A percentile compares a stretch with the other conserved stretches of the same genome.
phyloP scores from a whole-genome alignment of 2,329 filamentous ascomycete genomes.

The Cadophora gregata region DNA sequence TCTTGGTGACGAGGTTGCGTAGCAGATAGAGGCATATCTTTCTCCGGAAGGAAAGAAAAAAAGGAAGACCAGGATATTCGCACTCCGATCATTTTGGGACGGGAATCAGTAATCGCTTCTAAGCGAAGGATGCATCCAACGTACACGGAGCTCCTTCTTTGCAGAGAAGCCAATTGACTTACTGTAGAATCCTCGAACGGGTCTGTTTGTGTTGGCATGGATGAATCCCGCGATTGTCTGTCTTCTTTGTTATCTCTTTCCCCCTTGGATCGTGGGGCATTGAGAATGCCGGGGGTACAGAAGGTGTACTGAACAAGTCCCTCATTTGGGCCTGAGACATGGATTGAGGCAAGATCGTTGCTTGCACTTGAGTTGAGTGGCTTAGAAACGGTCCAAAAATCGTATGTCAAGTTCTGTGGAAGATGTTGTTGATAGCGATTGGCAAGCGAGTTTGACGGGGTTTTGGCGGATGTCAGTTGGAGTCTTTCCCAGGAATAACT shows the following conservation, averaged over 20 bases:
- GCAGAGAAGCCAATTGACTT: not conserved
- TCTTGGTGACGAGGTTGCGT: not conserved
- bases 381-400: conserved; percentile 44
- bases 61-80: not conserved
- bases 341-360: too few relatives aligned
- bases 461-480: too few relatives aligned
- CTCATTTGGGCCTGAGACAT: too few relatives aligned
- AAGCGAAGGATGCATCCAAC: not conserved
- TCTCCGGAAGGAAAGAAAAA: not conserved
- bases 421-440: too few relatives aligned
- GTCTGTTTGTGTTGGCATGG: not conserved
- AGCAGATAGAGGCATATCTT: not conserved
- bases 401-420: too few relatives aligned
- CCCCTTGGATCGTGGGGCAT: not conserved
- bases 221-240: not conserved
- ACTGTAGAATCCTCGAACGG: not conserved
- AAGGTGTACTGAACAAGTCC: too few relatives aligned
- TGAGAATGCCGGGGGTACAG: too few relatives aligned
- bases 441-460: too few relatives aligned
- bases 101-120: too few relatives aligned
- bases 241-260: not conserved
- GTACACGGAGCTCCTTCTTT: not conserved
- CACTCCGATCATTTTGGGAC: not conserved
- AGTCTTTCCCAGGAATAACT: too few relatives aligned
- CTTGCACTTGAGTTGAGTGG: too few relatives aligned